Evolutionary conservation across 371 early-diverging fungal genomes (phyloP).

Genomic region (Mortierella sp.): DNA sequence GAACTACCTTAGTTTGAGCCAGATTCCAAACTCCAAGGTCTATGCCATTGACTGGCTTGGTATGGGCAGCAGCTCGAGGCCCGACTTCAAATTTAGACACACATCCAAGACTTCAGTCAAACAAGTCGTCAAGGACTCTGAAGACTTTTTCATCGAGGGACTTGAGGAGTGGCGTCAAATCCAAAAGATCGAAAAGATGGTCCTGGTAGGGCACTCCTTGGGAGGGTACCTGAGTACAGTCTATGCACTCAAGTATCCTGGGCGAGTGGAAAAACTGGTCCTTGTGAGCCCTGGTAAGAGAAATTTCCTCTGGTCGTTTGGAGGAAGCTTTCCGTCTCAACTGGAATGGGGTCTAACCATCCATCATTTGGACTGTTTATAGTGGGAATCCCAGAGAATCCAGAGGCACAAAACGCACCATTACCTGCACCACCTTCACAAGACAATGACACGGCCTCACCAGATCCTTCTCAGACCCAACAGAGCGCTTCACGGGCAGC

Average conservation of each 20-base stretch:
- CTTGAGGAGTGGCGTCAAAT: conserved; percentile 90
- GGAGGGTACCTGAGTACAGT: conserved; percentile 90
- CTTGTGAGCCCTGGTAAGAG: conserved; percentile 84
- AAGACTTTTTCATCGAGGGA: conserved; percentile 90
- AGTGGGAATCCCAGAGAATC: conserved; percentile 69
- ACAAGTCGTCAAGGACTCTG: conserved; percentile 62
- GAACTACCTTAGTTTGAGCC: conserved; percentile 78
- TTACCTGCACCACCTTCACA: conserved; percentile 28
- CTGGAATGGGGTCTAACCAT: neutral
- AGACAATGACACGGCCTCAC: conserved; percentile 2
- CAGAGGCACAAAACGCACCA: conserved; percentile 47
- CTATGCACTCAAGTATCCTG: conserved; percentile 90
- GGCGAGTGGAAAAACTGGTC: conserved; percentile 89
- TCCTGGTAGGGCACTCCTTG: conserved; percentile 84
- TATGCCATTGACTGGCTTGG: conserved; percentile 93
- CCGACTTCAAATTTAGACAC: conserved; percentile 69
- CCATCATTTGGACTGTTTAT: neutral
- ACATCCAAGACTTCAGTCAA: conserved; percentile 56
- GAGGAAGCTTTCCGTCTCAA: too few species aligned
- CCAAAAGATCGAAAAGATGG: conserved; percentile 84
- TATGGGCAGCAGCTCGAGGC: conserved; percentile 86
- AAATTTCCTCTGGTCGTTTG: neutral
- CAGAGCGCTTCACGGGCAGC: conserved; percentile 6
- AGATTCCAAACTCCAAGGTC: conserved; percentile 73
- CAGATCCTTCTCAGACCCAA: neutral